Percentiles rank a stretch among this genome's conserved stretches.
phyloP scores from a whole-genome alignment of 352 stramenopile genomes.

The Phytopythium aichiense region DNA sequence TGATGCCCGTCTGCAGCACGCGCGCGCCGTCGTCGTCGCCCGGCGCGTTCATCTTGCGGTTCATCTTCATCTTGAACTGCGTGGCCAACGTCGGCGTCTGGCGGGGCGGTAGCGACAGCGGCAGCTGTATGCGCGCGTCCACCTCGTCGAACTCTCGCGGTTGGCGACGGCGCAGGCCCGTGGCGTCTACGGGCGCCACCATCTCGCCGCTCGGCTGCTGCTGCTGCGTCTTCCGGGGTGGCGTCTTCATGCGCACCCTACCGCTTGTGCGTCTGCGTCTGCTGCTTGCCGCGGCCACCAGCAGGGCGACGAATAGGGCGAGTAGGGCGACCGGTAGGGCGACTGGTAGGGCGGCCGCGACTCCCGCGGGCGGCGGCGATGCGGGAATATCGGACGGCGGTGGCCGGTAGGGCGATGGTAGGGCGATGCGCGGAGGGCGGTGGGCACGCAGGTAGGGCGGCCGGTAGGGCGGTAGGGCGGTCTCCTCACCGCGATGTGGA shows the following conservation, averaged over 20 bases:
- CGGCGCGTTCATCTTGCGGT: constrained; percentile 25
- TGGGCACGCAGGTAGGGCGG: background rate
- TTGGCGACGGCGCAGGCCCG: constrained; percentile 5
- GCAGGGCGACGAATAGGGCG: background rate
- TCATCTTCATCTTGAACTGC: constrained; percentile 48
- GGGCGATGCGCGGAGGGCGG: background rate
- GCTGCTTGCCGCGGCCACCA: too few species aligned
- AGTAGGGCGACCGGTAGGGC: background rate
- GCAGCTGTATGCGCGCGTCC: constrained; percentile 71
- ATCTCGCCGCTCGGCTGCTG: background rate
- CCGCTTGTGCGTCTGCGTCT: background rate
- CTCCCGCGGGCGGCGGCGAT: background rate
- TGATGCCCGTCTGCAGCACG: constrained; percentile 53
- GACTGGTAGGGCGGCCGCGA: background rate
- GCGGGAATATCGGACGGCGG: background rate
- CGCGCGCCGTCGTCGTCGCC: constrained; percentile 19
- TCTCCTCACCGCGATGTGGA: background rate
- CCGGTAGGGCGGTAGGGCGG: too few species aligned
- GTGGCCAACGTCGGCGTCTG: constrained; percentile 12
- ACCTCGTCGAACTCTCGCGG: constrained; percentile 36
- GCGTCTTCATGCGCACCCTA: background rate
- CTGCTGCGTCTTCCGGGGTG: background rate
- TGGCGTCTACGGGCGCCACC: constrained; percentile 22
- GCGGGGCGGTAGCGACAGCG: constrained; percentile 15
- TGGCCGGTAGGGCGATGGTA: background rate